Percentiles rank a stretch among this genome's conserved stretches.
These are phyloP conservation scores for Gaeumannomyces sp. DNA, from an alignment of 2,329 filamentous ascomycete species.

Conservation along the genomic window DNA sequence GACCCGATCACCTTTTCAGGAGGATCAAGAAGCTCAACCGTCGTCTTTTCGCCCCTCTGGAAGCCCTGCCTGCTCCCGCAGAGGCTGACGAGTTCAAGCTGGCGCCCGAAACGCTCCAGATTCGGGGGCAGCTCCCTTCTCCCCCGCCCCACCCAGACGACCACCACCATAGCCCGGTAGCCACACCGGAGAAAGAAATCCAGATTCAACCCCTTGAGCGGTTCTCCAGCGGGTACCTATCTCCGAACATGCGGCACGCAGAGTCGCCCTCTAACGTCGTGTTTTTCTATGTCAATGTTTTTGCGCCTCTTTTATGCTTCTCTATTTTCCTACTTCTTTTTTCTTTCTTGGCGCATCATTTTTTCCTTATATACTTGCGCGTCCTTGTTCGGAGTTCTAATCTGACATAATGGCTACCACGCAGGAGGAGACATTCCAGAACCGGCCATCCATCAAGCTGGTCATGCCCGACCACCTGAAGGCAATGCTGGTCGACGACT, in stretches of 20 bases:
- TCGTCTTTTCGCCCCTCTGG: not conserved
- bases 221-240: not conserved
- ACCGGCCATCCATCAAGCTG: conserved; percentile 78
- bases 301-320: not conserved
- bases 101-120: not conserved
- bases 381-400: not conserved
- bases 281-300: not conserved
- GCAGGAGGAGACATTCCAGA: conserved; percentile 84
- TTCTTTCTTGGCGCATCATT: not conserved
- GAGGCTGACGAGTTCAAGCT: not conserved
- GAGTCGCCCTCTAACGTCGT: not conserved
- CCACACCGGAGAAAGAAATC: not conserved
- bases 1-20: not conserved
- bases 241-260: not conserved
- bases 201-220: not conserved
- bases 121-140: not conserved
- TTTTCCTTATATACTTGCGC: not conserved
- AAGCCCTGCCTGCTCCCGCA: not conserved
- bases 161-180: not conserved
- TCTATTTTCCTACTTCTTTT: not conserved
- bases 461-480: conserved; percentile 85
- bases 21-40: not conserved
- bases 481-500: conserved; percentile 90
- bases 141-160: not conserved
- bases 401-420: not conserved